Conservation (phyloP, 495 filamentous ascomycete genomes). For the Aspergillus sparsus region DNA sequence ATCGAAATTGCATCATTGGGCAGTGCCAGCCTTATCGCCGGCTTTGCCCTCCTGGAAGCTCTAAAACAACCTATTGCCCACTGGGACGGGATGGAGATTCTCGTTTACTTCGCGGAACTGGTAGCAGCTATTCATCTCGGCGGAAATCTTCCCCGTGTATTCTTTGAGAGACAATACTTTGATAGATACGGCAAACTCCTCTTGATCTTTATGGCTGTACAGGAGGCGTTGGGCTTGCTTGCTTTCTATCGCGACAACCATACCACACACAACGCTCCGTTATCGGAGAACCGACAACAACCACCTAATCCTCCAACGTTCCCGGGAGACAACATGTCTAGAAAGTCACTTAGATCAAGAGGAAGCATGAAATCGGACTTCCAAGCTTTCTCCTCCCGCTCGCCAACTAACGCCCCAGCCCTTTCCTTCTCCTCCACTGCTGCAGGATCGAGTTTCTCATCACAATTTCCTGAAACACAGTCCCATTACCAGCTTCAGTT, state of each 20-base stretch:
- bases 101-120: constrained; percentile 46
- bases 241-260: constrained; percentile 26
- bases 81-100: constrained; percentile 48
- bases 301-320: not conserved
- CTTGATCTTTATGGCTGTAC: constrained; percentile 43
- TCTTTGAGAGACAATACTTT: constrained; percentile 41
- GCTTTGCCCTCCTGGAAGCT: constrained; percentile 42
- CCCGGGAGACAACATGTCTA: not conserved
- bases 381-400: constrained; percentile 27
- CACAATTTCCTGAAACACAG: constrained; percentile 29
- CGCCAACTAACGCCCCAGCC: constrained; percentile 21
- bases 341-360: constrained; percentile 18
- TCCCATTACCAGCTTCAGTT: constrained; percentile 23
- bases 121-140: constrained; percentile 42
- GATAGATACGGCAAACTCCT: constrained; percentile 47
- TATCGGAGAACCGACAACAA: constrained; percentile 11
- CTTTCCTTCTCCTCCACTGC: constrained; percentile 39
- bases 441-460: constrained; percentile 36
- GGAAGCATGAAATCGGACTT: constrained; percentile 18
- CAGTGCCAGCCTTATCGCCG: constrained; percentile 43
- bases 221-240: constrained; percentile 38
- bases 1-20: constrained; percentile 45
- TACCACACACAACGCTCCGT: constrained; percentile 1
- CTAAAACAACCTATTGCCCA: constrained; percentile 40
- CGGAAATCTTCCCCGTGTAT: constrained; percentile 37